Evolutionary conservation across 371 early-diverging fungal genomes (phyloP).

Genomic region (Actinomortierella ambigua): DNA sequence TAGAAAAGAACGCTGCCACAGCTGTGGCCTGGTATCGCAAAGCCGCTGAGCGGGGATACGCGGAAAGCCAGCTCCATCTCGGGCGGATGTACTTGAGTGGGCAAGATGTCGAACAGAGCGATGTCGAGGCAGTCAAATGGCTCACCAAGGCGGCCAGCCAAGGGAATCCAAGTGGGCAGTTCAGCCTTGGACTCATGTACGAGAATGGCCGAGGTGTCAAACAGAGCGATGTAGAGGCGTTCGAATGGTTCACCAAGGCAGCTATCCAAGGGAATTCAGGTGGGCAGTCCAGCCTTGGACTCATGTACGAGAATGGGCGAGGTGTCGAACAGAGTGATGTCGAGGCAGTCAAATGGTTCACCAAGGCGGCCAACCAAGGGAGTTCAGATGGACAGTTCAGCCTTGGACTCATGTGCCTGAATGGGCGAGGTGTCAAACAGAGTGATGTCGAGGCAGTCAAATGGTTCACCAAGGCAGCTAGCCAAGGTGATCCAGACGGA

Average conservation of each 20-base stretch:
- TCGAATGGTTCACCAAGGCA: conserved; percentile 71
- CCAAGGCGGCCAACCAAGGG: conserved; percentile 71
- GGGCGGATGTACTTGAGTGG: conserved; percentile 85
- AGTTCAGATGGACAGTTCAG: conserved; percentile 81
- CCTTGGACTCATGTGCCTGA: conserved; percentile 79
- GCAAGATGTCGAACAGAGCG: conserved; percentile 73
- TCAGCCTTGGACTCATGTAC: conserved; percentile 83
- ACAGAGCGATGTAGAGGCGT: conserved; percentile 65
- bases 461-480: conserved; percentile 79
- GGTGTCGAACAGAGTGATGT: conserved; percentile 68
- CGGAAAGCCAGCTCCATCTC: conserved; percentile 66
- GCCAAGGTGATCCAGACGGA: conserved; percentile 74
- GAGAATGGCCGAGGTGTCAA: conserved; percentile 83
- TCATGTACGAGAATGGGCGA: conserved; percentile 84
- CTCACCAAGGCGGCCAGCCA: conserved; percentile 66
- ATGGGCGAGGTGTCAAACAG: conserved; percentile 70
- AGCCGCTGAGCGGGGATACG: conserved; percentile 77
- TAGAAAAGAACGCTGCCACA: conserved; percentile 56
- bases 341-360: conserved; percentile 78
- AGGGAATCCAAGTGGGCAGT: conserved; percentile 74
- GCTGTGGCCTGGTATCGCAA: conserved; percentile 82
- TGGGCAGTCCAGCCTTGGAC: conserved; percentile 80
- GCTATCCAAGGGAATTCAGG: conserved; percentile 80
- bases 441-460: conserved; percentile 71
- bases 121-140: conserved; percentile 71